Evolutionary conservation across 768 basidiomycete species (phyloP).

Genomic region (Pleurotus giganteus): DNA sequence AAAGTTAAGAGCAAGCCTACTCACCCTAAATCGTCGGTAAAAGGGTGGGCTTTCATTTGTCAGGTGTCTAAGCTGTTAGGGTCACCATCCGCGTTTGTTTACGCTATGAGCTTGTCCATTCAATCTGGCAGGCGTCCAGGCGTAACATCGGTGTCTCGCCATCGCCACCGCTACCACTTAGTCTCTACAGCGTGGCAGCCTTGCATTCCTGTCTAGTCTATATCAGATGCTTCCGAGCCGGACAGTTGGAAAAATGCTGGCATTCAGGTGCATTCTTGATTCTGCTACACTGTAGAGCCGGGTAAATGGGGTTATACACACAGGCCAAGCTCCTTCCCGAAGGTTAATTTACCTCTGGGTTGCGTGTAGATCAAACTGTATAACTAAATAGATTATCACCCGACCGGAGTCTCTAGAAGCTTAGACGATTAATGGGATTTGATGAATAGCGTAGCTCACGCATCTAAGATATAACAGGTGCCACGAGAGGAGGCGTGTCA

Average conservation of each 20-base stretch:
- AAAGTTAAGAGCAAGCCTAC: not conserved
- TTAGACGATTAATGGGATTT: no score
- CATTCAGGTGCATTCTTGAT: not conserved
- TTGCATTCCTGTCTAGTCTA: not conserved
- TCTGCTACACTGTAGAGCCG: not conserved
- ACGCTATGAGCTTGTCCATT: not conserved
- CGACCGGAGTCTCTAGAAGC: not conserved
- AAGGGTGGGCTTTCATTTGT: not conserved
- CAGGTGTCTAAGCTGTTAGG: not conserved
- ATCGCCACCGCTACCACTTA: not conserved
- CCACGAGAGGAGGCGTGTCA: no score
- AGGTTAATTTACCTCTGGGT: conserved; percentile 1
- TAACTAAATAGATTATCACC: not conserved
- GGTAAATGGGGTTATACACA: not conserved
- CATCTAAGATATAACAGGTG: not conserved
- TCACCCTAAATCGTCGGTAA: not conserved
- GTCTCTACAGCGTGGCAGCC: not conserved
- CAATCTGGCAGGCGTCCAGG: not conserved
- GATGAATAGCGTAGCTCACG: not conserved
- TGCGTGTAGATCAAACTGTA: not conserved
- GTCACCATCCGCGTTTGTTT: not conserved
- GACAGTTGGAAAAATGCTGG: not conserved
- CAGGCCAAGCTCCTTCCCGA: not conserved
- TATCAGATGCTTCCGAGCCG: not conserved
- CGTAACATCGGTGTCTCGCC: not conserved